These are phyloP conservation scores for Fusarium xylarioides DNA, from an alignment of 2,329 filamentous ascomycete species.

Conservation along the genomic window DNA sequence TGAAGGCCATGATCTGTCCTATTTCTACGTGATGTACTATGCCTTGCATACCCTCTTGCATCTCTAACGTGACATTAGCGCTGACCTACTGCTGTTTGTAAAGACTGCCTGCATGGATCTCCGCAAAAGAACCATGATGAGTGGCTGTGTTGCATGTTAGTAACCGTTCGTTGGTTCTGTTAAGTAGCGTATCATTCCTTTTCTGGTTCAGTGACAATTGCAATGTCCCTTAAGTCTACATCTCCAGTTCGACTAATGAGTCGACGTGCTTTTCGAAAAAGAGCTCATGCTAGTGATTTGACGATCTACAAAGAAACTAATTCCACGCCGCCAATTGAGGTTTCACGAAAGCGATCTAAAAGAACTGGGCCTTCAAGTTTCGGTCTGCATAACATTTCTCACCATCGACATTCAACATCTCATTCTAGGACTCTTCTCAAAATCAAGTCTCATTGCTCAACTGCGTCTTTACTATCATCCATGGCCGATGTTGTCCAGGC, in stretches of 20 bases:
- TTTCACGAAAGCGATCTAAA: slow-evolving; percentile 2
- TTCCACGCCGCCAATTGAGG: not conserved
- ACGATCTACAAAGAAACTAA: not conserved
- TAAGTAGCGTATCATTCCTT: not conserved
- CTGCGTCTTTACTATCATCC: slow-evolving; percentile 1
- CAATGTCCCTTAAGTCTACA: not conserved
- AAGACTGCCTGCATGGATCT: not conserved
- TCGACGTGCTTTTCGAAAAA: not conserved
- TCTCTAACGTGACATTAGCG: not conserved
- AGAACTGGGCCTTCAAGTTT: slow-evolving; percentile 10
- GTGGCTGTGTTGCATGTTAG: not conserved
- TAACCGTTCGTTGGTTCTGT: not conserved
- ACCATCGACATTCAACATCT: not conserved
- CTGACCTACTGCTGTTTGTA: not conserved
- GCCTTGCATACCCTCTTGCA: not conserved
- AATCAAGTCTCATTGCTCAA: not conserved
- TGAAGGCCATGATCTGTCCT: slow-evolving; percentile 1
- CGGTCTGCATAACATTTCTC: not conserved
- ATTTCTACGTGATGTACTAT: not conserved
- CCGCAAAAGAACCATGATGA: not conserved
- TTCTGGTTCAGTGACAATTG: not conserved
- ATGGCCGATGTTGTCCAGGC: slow-evolving; percentile 25
- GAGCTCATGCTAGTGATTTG: not conserved
- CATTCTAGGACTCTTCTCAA: not conserved
- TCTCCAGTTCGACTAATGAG: not conserved